These are phyloP conservation scores for Pyricularia sp. DNA, from an alignment of 2,329 filamentous ascomycete genomes.

Conservation along the genomic window DNA sequence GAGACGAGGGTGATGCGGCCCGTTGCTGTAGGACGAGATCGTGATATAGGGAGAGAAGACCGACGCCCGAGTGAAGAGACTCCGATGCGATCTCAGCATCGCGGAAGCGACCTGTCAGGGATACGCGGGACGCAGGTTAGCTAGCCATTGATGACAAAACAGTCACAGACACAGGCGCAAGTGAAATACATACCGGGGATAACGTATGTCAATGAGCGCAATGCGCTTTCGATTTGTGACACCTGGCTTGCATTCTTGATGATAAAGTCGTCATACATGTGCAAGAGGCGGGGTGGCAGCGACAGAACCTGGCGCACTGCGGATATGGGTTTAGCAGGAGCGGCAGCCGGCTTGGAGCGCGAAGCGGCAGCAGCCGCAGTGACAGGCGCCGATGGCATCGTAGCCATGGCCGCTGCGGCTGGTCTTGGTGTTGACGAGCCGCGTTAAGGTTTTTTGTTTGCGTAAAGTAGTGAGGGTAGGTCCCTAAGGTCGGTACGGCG, in stretches of 20 bases:
- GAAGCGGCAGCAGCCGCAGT: background rate
- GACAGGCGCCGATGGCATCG: background rate
- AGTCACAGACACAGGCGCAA: background rate
- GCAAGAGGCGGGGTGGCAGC: constrained; percentile 51
- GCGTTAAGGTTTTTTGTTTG: background rate
- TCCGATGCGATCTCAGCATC: constrained; percentile 94
- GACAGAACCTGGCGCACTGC: constrained; percentile 26
- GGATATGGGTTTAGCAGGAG: background rate
- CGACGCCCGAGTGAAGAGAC: constrained; percentile 76
- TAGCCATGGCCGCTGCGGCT: background rate
- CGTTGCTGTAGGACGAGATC: constrained; percentile 62
- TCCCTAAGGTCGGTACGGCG: background rate
- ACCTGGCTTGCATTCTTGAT: constrained; percentile 89
- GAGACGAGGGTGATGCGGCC: background rate
- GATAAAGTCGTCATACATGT: constrained; percentile 79
- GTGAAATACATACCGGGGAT: constrained; percentile 53
- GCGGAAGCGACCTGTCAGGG: constrained; percentile 56
- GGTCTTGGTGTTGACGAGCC: background rate
- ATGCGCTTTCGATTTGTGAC: constrained; percentile 84
- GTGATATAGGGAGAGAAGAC: constrained; percentile 86
- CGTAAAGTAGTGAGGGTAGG: background rate
- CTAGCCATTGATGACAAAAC: background rate
- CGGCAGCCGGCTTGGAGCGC: background rate
- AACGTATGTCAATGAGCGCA: constrained; percentile 89
- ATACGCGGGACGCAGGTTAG: background rate